Percentiles rank a stretch among this genome's conserved stretches.
phyloP scores from a whole-genome alignment of 441 rosid species.

The Pelargonium citronellum region DNA sequence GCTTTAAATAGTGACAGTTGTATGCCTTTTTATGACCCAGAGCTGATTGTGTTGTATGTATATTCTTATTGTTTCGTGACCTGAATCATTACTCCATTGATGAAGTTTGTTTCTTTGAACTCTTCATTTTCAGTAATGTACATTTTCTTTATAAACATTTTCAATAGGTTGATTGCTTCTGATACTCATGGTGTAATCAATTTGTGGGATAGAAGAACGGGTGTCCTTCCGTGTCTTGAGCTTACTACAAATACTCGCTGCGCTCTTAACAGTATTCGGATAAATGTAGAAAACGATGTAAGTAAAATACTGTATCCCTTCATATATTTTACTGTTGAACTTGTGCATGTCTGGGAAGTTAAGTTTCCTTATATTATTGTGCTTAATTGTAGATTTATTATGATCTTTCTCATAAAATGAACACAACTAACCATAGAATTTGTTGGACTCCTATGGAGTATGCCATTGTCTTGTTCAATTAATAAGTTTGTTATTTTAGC shows the following conservation, averaged over 20 bases:
- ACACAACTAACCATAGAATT: no score
- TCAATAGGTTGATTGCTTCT: constrained; percentile 66
- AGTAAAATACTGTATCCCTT: neutral
- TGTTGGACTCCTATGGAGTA: no score
- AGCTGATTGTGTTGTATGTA: neutral
- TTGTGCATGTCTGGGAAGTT: constrained; percentile 3
- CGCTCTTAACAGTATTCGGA: constrained; percentile 55
- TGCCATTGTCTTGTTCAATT: no score
- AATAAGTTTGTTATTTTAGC: no score
- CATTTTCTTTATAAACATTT: constrained; percentile 14
- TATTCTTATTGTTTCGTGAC: constrained; percentile 4
- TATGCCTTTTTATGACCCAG: neutral
- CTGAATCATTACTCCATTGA: neutral
- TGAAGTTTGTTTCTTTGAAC: neutral
- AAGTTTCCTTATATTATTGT: neutral
- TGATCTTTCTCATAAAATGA: neutral
- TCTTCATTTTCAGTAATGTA: neutral
- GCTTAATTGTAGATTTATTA: constrained; percentile 1
- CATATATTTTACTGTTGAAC: neutral
- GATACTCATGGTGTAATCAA: constrained; percentile 60
- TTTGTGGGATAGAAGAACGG: constrained; percentile 79
- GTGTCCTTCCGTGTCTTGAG: constrained; percentile 62
- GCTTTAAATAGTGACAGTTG: neutral
- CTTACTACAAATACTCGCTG: constrained; percentile 42
- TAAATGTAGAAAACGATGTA: constrained; percentile 71